phyloP scores from a whole-genome alignment of 208 protist species.

The Sergeia podlipaevii region DNA sequence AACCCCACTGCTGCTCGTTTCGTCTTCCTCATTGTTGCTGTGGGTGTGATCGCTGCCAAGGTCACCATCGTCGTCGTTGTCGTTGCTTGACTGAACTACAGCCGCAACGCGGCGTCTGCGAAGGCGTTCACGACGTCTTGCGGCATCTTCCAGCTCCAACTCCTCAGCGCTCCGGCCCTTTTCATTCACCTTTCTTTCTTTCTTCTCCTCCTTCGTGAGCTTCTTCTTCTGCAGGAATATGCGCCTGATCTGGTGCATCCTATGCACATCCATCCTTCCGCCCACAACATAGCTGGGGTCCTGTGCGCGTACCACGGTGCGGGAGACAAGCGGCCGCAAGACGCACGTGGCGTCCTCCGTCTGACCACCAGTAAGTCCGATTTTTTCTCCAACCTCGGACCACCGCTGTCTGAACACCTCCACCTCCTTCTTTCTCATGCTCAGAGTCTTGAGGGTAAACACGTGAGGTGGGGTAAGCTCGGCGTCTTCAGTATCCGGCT shows the following conservation, averaged over 20 bases:
- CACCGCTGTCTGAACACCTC: conserved; percentile 18
- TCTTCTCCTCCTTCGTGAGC: no score
- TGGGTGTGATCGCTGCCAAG: background rate
- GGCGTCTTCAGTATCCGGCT: conserved; percentile 1
- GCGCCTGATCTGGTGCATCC: no score
- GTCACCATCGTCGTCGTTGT: background rate
- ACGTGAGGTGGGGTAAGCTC: conserved; percentile 12
- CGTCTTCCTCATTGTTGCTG: background rate
- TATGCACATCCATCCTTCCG: no score
- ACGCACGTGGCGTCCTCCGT: no score
- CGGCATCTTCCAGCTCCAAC: no score
- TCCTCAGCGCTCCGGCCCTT: no score
- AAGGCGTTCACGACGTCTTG: no score
- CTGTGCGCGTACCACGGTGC: conserved; percentile 27
- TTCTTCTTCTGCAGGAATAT: no score
- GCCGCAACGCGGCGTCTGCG: no score
- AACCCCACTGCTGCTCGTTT: background rate
- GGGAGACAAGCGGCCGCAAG: conserved; percentile 22
- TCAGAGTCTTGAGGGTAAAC: conserved; percentile 1
- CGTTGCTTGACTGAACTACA: no score
- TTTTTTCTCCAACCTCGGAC: conserved; percentile 1
- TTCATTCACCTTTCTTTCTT: no score
- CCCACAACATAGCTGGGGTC: conserved; percentile 24
- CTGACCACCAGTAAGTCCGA: conserved; percentile 13
- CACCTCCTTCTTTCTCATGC: conserved; percentile 4